phyloP scores from a whole-genome alignment of 2,329 filamentous ascomycete species.

The Alternaria sp. region DNA sequence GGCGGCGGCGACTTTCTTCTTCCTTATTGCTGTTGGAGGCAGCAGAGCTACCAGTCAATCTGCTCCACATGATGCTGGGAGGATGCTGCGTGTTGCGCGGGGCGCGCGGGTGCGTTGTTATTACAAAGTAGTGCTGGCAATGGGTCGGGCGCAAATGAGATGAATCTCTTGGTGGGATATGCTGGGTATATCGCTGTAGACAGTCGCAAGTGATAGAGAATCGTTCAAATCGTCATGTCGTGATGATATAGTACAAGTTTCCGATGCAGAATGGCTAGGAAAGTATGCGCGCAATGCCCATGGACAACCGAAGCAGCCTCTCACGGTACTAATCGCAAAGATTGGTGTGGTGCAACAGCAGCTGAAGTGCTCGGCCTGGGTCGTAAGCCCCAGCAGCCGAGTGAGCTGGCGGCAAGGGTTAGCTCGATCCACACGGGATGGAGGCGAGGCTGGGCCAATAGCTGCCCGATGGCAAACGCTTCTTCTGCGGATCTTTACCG shows the following conservation, averaged over 20 bases:
- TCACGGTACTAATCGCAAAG: constrained; percentile 26
- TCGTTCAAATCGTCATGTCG: constrained; percentile 30
- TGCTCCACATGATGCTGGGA: constrained; percentile 49
- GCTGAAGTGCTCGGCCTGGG: constrained; percentile 34
- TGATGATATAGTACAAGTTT: constrained; percentile 25
- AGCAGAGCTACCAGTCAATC: constrained; percentile 47
- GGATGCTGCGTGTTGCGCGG: constrained; percentile 19
- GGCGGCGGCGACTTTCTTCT: constrained; percentile 37
- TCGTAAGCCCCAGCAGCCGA: constrained; percentile 14
- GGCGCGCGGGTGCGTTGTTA: constrained; percentile 27
- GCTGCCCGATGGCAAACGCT: constrained; percentile 15
- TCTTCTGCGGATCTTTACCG: constrained; percentile 18
- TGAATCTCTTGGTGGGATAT: constrained; percentile 20
- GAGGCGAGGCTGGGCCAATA: constrained; percentile 21
- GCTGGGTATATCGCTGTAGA: constrained; percentile 39
- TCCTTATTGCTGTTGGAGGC: constrained; percentile 36
- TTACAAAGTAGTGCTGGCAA: constrained; percentile 23
- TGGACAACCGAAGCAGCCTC: constrained; percentile 24
- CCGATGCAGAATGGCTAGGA: constrained; percentile 22
- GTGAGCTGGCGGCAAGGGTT: constrained; percentile 20
- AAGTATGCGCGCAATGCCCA: constrained; percentile 30
- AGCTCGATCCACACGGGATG: constrained; percentile 15
- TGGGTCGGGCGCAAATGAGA: constrained; percentile 34
- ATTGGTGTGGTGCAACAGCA: constrained; percentile 28
- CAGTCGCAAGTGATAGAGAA: constrained; percentile 27